Conservation (phyloP, 208 protist genomes). For the Trichomonas gallinae region DNA sequence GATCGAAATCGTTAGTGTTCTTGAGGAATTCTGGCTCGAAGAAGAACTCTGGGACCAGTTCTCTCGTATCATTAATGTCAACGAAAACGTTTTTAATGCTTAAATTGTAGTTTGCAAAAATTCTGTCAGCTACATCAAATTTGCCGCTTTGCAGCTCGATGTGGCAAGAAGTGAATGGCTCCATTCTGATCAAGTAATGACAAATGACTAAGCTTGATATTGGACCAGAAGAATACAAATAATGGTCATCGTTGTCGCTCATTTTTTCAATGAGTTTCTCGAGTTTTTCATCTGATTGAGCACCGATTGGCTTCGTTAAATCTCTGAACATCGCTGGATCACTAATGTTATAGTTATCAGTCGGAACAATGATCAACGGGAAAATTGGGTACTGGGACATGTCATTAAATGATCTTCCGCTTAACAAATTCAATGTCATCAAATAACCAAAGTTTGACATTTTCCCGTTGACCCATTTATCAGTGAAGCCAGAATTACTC, state of each 20-base stretch:
- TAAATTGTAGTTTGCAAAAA: background rate
- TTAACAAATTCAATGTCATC: background rate
- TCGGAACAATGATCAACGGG: background rate
- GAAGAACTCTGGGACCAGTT: conserved; percentile 53
- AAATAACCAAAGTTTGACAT: background rate
- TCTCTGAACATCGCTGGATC: background rate
- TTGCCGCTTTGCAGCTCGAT: conserved; percentile 24
- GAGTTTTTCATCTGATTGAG: background rate
- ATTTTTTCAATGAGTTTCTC: background rate
- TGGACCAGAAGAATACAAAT: background rate
- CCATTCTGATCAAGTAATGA: background rate
- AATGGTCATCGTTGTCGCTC: background rate
- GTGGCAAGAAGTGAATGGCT: conserved; percentile 18
- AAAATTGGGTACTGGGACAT: background rate
- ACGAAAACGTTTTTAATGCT: background rate
- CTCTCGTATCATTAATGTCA: background rate
- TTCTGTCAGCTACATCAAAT: background rate
- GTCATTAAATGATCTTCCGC: background rate
- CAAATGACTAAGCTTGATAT: background rate
- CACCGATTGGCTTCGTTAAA: background rate
- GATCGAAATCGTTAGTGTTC: conserved; percentile 38
- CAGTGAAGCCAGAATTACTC: background rate
- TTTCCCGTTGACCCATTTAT: background rate
- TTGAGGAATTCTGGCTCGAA: conserved; percentile 47
- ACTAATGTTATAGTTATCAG: background rate